Base-by-base conservation (phyloP, 2,329 filamentous ascomycete genomes). In the Knufia fluminis region DNA sequence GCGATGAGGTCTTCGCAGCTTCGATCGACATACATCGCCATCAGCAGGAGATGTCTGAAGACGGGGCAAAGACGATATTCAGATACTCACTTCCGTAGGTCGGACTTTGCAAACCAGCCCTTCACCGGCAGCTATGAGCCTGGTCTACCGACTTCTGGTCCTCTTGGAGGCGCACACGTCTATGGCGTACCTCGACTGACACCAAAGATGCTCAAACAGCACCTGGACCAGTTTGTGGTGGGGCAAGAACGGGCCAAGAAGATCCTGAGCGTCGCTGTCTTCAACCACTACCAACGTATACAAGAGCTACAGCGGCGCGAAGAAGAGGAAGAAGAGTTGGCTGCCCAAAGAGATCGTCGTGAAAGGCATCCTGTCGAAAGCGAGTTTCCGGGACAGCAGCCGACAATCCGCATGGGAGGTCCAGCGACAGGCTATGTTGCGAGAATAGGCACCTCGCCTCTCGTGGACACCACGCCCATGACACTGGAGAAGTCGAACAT, bases 401-500 rank as follows among this genome's bases (percentile, higher is more conserved):
- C 71, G 46, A 76, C 77, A 6, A 69, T 74, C 40, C 63, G 64
- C 42, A 48, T 66, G 48, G 58, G 64, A 14, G 50, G 47, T 14
- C 57, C 64, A n/a, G 56, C 61, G 3, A 54, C 62, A 32, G 57
- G 58, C 41, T 48, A 39, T 20, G 23, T 48, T 4, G 14, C 45
- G 33, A 39, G 23, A 20, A 28, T 48, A 28, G 45, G 45, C 14
- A 24, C 33, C 12, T 60, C 71, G 24, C 64, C 70, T 10, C 61
- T 80, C n/a, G 62, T 74, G 28, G 79, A 83, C 58, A 65, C 68
- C 9, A 74, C 71, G 20, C 75, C 77, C 10, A 64, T 94, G 59
- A 87, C 85, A 58, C 83, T 98, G 54, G 90, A 96, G 66, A 98
- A 98, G 71, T 95, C 90, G 60, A 98, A 98, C 63, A 76, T 98